Conservation (phyloP, 2,329 filamentous ascomycete genomes). For the Microcyclospora tardicrescens region DNA sequence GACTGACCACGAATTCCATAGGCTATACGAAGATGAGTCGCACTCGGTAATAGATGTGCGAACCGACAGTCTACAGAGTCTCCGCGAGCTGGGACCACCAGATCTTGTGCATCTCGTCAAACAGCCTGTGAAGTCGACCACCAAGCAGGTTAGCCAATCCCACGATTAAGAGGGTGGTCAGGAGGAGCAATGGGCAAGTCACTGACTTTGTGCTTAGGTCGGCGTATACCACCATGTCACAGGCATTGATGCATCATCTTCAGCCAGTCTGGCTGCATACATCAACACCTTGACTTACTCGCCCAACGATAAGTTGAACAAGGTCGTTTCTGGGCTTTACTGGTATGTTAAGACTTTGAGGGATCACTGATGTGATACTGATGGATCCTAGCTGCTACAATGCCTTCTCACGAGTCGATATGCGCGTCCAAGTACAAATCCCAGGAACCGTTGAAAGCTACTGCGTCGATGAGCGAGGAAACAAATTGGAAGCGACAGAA, state of each 20-base stretch:
- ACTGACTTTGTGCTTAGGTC: slow-evolving; percentile 39
- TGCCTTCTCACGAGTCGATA: slow-evolving; percentile 94
- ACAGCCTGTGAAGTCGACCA: slow-evolving; percentile 43
- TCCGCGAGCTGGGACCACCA: slow-evolving; percentile 88
- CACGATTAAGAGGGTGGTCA: not conserved
- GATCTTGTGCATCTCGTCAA: slow-evolving; percentile 94
- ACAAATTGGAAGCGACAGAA: slow-evolving; percentile 85
- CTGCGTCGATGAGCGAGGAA: slow-evolving; percentile 90
- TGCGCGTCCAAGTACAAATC: slow-evolving; percentile 96
- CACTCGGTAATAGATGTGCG: slow-evolving; percentile 86
- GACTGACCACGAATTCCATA: slow-evolving; percentile 25
- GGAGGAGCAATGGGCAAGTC: not conserved
- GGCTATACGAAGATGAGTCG: slow-evolving; percentile 85
- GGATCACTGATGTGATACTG: not conserved
- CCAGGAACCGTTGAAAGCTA: slow-evolving; percentile 94
- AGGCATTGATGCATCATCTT: slow-evolving; percentile 92
- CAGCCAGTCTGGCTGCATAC: slow-evolving; percentile 90
- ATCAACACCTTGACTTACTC: slow-evolving; percentile 95
- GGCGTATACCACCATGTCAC: slow-evolving; percentile 98
- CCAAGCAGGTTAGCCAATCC: slow-evolving; percentile 38
- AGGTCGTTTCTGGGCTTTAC: slow-evolving; percentile 88
- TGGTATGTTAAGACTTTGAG: slow-evolving; percentile 48
- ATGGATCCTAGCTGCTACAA: slow-evolving; percentile 67
- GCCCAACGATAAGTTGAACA: slow-evolving; percentile 68
- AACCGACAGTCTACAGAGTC: slow-evolving; percentile 70